A percentile compares a stretch with the other conserved stretches of the same genome.
phyloP scores from a whole-genome alignment of 306 rosid genomes.

The Parietaria judaica region DNA sequence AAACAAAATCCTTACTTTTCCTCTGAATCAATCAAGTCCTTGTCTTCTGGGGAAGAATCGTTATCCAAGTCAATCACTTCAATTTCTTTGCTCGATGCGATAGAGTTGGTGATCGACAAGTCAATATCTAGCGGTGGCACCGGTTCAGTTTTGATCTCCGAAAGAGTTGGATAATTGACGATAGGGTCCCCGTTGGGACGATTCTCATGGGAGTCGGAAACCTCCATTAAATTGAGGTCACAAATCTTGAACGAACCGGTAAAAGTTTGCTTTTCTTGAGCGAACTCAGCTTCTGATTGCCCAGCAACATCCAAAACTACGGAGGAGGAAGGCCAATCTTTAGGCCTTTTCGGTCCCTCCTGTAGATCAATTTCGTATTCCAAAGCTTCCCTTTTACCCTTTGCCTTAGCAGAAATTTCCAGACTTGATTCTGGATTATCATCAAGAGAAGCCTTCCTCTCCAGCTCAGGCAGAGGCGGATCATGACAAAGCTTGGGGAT shows the following conservation, averaged over 20 bases:
- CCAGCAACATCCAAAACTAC: constrained; percentile 37
- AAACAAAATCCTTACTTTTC: constrained; percentile 48
- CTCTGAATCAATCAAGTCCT: constrained; percentile 38
- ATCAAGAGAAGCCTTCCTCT: constrained; percentile 29
- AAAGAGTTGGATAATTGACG: constrained; percentile 37
- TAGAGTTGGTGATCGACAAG: constrained; percentile 56
- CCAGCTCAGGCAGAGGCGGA: constrained; percentile 24
- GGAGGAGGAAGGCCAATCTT: constrained; percentile 44
- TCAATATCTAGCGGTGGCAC: constrained; percentile 45
- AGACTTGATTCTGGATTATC: constrained; percentile 31
- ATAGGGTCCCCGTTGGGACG: constrained; percentile 49
- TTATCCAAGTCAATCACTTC: constrained; percentile 89
- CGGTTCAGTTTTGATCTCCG: constrained; percentile 47
- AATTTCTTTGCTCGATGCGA: constrained; percentile 54
- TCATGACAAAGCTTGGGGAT: constrained; percentile 35
- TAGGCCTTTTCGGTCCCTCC: constrained; percentile 50
- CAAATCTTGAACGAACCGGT: constrained; percentile 79
- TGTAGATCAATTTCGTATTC: constrained; percentile 43
- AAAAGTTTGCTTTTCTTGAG: constrained; percentile 60
- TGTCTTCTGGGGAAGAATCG: constrained; percentile 52
- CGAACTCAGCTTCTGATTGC: constrained; percentile 41
- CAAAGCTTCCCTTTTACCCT: constrained; percentile 54
- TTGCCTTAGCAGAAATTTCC: constrained; percentile 29
- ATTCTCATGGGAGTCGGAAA: constrained; percentile 65
- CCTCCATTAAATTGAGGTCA: constrained; percentile 88